Conservation (phyloP, 2,329 filamentous ascomycete species). For the Fusarium sp. region DNA sequence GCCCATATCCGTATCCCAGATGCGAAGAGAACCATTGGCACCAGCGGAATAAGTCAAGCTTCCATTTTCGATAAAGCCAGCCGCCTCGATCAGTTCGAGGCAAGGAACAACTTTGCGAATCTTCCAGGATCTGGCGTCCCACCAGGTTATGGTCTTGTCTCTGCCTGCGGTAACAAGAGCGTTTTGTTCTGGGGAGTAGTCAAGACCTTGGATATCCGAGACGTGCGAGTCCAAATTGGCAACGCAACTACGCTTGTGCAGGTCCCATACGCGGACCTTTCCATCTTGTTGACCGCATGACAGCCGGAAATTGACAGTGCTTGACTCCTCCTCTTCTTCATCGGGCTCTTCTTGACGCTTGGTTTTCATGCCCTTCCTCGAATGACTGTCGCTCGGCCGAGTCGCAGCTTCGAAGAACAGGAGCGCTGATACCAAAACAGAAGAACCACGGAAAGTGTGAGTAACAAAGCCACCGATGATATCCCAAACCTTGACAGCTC, state of each 20-base stretch:
- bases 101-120: conserved; percentile 80
- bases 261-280: conserved; percentile 88
- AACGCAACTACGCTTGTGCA: conserved; percentile 81
- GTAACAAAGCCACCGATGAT: conserved; percentile 89
- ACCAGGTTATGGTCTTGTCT: conserved; percentile 93
- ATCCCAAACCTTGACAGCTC: conserved; percentile 96
- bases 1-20: conserved; percentile 83
- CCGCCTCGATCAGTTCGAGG: conserved; percentile 84
- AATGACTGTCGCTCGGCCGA: conserved; percentile 44
- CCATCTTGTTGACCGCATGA: conserved; percentile 95
- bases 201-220: conserved; percentile 87
- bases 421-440: conserved; percentile 88
- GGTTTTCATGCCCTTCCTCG: conserved; percentile 48
- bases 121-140: conserved; percentile 89
- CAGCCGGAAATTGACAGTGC: conserved; percentile 72
- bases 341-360: conserved; percentile 47
- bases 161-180: conserved; percentile 83
- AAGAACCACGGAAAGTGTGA: conserved; percentile 93
- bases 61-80: conserved; percentile 78
- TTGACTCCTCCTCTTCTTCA: conserved; percentile 51
- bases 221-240: conserved; percentile 90
- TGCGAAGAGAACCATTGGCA: conserved; percentile 79
- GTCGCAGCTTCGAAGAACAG: conserved; percentile 84
- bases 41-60: conserved; percentile 83
- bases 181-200: conserved; percentile 79